These are phyloP conservation scores for Gloeostereum incarnatum DNA, from an alignment of 768 basidiomycete species.

Conservation along the genomic window DNA sequence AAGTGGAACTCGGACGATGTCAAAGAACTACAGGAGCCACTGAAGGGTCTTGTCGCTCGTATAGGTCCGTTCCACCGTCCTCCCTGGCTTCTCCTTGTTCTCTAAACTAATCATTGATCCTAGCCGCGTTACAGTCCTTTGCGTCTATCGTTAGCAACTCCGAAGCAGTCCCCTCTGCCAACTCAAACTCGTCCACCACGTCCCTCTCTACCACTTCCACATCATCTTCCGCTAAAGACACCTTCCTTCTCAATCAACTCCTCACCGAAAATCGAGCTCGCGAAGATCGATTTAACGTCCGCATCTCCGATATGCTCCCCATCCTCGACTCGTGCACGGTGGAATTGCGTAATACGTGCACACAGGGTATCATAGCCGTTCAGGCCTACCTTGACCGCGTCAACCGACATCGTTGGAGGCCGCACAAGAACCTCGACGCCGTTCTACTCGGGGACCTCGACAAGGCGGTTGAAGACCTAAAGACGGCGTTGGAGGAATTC, in stretches of 20 bases:
- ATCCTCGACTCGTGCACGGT: constrained; percentile 21
- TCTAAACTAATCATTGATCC: neutral
- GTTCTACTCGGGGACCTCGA: constrained; percentile 16
- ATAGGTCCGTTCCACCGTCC: constrained; percentile 16
- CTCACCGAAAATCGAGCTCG: constrained; percentile 13
- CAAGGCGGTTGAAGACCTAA: constrained; percentile 14
- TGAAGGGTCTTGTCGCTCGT: constrained; percentile 23
- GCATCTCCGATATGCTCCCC: constrained; percentile 24
- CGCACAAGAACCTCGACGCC: constrained; percentile 8
- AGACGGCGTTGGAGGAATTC: constrained; percentile 20
- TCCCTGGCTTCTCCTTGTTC: neutral
- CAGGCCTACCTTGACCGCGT: constrained; percentile 17
- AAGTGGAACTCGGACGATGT: constrained; percentile 36
- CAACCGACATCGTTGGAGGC: constrained; percentile 24
- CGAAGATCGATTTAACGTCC: constrained; percentile 19
- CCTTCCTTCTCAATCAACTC: constrained; percentile 24
- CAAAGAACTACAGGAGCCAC: constrained; percentile 22
- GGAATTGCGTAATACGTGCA: constrained; percentile 21
- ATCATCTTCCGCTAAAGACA: constrained; percentile 17
- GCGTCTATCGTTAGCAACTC: constrained; percentile 15
- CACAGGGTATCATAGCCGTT: constrained; percentile 16
- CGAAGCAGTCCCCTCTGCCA: constrained; percentile 12
- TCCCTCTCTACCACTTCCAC: constrained; percentile 1
- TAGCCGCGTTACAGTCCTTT: constrained; percentile 24
- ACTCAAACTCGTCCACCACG: constrained; percentile 1